A percentile compares a stretch with the other conserved stretches of the same genome.
These are phyloP conservation scores for Schwanniomyces yamadae DNA, from an alignment of 805 yeast species.

Conservation along the genomic window DNA sequence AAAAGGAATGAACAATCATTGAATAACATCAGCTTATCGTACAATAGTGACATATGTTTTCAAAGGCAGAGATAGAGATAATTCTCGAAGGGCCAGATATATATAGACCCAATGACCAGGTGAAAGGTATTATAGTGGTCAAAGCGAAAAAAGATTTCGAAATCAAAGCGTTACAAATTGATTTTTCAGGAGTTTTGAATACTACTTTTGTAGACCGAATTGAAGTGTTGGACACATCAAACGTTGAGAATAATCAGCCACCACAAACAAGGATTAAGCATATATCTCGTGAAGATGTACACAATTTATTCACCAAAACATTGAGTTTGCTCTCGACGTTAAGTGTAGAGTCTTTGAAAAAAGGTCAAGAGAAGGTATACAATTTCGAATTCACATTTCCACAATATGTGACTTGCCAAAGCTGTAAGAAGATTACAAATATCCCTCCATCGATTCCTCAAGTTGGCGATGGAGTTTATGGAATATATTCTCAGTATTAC, in stretches of 20 bases:
- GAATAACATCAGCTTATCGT: no score
- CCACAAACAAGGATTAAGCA: not conserved
- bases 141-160: conserved; percentile 2
- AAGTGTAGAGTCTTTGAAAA: not conserved
- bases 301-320: not conserved
- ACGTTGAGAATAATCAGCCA: not conserved
- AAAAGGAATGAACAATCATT: no score
- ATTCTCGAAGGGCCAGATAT: conserved; percentile 1
- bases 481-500: not conserved
- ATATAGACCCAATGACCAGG: conserved; percentile 2
- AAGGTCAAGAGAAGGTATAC: not conserved
- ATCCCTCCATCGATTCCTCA: conserved; percentile 1
- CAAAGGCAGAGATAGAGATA: conserved; percentile 3
- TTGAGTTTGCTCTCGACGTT: not conserved
- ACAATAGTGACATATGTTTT: no score
- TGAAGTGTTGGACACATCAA: not conserved
- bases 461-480: not conserved
- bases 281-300: not conserved
- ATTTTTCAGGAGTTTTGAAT: not conserved
- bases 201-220: not conserved
- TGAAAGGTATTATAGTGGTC: conserved; percentile 1
- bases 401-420: not conserved
- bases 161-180: not conserved
- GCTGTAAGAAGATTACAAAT: not conserved
- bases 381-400: conserved; percentile 3